Evolutionary conservation across 148 eudicot genomes (phyloP), one percentile per base, ranked within the genome.

Genomic region (Camellia lanceoleosa): DNA sequence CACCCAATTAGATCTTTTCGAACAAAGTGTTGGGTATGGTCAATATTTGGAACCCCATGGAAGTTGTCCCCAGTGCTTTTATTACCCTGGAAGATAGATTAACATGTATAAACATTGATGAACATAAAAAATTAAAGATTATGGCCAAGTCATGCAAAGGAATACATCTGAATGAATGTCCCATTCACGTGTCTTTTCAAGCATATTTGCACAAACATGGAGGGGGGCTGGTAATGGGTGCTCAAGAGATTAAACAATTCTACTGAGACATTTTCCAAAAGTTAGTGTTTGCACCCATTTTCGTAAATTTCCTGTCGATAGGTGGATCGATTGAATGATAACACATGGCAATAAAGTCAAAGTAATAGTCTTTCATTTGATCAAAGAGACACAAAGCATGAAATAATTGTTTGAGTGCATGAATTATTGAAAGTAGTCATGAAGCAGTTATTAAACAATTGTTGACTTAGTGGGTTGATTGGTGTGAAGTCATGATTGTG

Each of bases 41-140:
- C 98, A 81, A 95, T 83, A 83, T 93, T 95, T 65, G 98, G 98
- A 83, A 95, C 91, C 13, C 97, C 98, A 71, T 88, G 20, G 66
- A 95, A 95, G 76, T 92, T 95, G 83, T 90, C 94, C 59, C 98
- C 97, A 67, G 97, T 91, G 84, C 98, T 93, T 71, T 68, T 83
- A 79, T 84, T 93, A 38, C 97, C 98, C 98, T 95, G 88, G 56
- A 84, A 68, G 73, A 62, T 76, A 51, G 42, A 58, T 47, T 12
- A 69, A 81, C 60, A 64, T 61, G 69, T 63, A 68, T 16, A 47
- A 19, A 80, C 52, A 56, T 14, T 18, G 3, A 49, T 15, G 44
- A 14, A 12, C 14, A 43, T 19, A 7, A 42, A 75, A 73, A 23
- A 44, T 9, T 30, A 66, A n/a, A 65, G 11, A 13, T 41, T 41